Percentiles rank a stretch among this genome's conserved stretches.
Conservation (phyloP, 1,284 basidiomycete genomes). For the Mycosarcoma mackinlayi region DNA sequence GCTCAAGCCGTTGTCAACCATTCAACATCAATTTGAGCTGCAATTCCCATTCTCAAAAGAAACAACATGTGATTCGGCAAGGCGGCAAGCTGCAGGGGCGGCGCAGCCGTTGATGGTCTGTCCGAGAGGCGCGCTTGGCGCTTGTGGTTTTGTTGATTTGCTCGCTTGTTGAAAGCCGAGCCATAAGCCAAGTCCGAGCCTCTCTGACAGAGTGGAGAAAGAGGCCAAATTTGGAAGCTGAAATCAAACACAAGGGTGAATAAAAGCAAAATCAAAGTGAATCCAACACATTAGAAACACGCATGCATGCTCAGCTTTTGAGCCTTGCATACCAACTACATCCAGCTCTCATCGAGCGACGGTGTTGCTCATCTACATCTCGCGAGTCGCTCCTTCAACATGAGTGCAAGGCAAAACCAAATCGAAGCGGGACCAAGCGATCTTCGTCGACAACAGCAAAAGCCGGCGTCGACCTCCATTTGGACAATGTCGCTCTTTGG, state of each 20-base stretch:
- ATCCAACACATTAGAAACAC: conserved; percentile 3
- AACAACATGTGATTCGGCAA: conserved; percentile 2
- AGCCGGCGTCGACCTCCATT: conserved; percentile 10
- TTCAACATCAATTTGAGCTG: neutral
- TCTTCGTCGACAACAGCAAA: conserved; percentile 2
- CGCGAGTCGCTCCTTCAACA: neutral
- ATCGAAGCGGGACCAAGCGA: conserved; percentile 23
- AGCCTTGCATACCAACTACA: neutral
- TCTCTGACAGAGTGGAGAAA: too few species aligned
- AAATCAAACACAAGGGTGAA: too few species aligned
- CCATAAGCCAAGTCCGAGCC: conserved; percentile 3
- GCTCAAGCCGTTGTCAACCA: too few species aligned
- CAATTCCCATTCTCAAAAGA: neutral
- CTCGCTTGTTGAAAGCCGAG: conserved; percentile 7
- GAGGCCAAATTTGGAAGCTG: too few species aligned
- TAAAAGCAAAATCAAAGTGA: conserved; percentile 4
- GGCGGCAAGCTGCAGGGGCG: conserved; percentile 1
- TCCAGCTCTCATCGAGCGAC: neutral
- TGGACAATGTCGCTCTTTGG: conserved; percentile 39
- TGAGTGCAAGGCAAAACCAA: conserved; percentile 5
- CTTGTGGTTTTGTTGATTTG: too few species aligned
- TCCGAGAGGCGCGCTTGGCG: neutral
- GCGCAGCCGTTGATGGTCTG: too few species aligned
- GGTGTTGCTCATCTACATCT: too few species aligned
- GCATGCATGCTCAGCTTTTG: neutral